Evolutionary conservation across 2,329 filamentous ascomycete species (phyloP), one percentile per base, ranked within the genome.

Genomic region (Albophoma yamanashiensis): DNA sequence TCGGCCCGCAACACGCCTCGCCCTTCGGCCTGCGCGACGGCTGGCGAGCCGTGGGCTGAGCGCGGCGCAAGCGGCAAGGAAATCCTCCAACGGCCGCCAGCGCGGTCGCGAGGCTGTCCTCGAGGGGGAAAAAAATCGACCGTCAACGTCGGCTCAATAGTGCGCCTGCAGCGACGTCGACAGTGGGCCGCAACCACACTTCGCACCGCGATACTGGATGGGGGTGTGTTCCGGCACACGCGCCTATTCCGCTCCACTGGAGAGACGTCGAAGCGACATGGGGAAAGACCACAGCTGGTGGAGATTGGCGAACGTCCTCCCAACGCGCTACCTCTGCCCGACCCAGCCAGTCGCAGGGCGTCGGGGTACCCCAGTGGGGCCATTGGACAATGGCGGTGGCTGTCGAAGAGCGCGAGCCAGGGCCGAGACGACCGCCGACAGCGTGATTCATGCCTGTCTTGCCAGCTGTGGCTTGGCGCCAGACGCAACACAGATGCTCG

Each of bases 301-400:
- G 66, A 66, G 60, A 65, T 64, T 65, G 61, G 58, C 60, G 58
- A 63, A 50, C 43, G 36, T 58, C 39, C 36, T 39, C 52, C 56
- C 58, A 59, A 58, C 57, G 62, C 57, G 56, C 50, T 56, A 53
- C 56, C 47, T 55, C 42, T 53, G 45, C 40, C 53, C 53, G 42
- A 34, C 50, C 55, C 36, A 61, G 59, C 64, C 64, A 65, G 55
- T 64, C 58, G 60, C 62, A 62, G 58, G 40, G 47, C 56, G 56
- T 43, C 45, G 58, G 50, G 57, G 58, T 60, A 43, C 55, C 61
- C 55, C 39, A 62, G 64, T 64, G 65, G 64, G 62, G 56, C 53
- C 38, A 22, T 34, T 43, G 57, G 57, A 57, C 58, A 63, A 60
- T 39, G 42, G 58, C 59, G 58, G 60, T 64, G 63, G 63, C 62